Evolutionary conservation across 306 rosid genomes (phyloP).

Genomic region (Biancaea sappan): DNA sequence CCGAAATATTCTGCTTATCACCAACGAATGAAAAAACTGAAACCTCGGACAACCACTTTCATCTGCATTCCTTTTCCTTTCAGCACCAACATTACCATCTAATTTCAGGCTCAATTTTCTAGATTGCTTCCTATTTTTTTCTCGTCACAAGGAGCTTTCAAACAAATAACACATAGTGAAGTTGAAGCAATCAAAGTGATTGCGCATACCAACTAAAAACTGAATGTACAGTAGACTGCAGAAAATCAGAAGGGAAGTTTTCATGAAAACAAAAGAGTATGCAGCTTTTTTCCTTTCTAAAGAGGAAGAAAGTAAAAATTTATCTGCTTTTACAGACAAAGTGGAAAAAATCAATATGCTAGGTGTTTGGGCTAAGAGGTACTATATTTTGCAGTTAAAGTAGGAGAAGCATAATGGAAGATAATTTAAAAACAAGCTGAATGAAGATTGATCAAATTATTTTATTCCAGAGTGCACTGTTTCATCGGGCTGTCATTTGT

Average conservation of each 20-base stretch:
- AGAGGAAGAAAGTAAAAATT: neutral
- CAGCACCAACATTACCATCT: slow-evolving; percentile 17
- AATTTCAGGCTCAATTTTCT: neutral
- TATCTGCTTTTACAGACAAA: neutral
- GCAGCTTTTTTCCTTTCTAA: neutral
- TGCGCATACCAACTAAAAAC: neutral
- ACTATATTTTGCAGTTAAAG: neutral
- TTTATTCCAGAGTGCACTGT: neutral
- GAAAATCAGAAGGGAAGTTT: neutral
- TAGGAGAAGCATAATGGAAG: neutral
- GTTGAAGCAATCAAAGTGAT: neutral
- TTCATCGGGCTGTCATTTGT: slow-evolving; percentile 2
- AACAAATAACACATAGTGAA: neutral
- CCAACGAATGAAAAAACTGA: neutral
- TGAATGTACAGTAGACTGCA: neutral
- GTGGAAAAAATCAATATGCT: neutral
- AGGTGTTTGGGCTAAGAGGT: neutral
- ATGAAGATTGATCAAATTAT: neutral
- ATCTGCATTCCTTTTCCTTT: slow-evolving; percentile 10
- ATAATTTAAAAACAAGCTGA: neutral
- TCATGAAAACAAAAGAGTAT: neutral
- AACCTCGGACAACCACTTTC: slow-evolving; percentile 14
- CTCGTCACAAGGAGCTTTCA: neutral
- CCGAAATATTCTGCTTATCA: neutral
- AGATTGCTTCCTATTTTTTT: neutral